Base-by-base conservation (phyloP, 176 grass and related monocot species). In the Musa itinerans region DNA sequence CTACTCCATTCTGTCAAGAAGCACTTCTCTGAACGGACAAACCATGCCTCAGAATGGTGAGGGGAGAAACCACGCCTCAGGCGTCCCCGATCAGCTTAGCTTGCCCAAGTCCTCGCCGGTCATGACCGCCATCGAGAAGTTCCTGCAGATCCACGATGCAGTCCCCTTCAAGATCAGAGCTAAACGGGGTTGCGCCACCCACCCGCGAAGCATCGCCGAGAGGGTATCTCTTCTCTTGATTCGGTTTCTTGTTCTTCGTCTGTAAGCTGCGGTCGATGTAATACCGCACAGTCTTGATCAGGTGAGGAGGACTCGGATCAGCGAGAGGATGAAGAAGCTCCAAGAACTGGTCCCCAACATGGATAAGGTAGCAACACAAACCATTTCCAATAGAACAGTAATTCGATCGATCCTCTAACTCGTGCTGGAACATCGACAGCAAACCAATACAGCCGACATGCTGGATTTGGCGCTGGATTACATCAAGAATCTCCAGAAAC, bases 391-490 rank as follows among this genome's bases (percentile, higher is more conserved):
- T 79, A 74, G 26, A 65, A 81, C 83, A 84, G 83, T 83, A 73
- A 62, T 25, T 12, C 11, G 8, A 8, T 5, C 25, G 13, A 9
- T n/a, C 10, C 21, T 43, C 13, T 43, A 68, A 68, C 10, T 68
- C 15, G 25, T 68, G 26, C 13, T 6, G 27, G 12, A 68, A 34
- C 22, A 43, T 68, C 65, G 80, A 81, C 90, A 97, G 93, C 93
- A 97, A 97, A 97, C 93, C 34, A 97, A 97, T 85, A 97, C 93
- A 3, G 81, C 93, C 65, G 93, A 97, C 87, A 93, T 93, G 93
- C 78, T 97, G 77, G 93, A 97, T 85, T 83, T 97, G 83, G 90
- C 93, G 10, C 88, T 93, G 50, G 93, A 97, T 62, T 93, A 97
- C 87, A 97, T 97, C 82, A 97, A 93, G 79, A 90, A 97, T 21